Percentiles rank a stretch among this genome's conserved stretches.
phyloP scores from a whole-genome alignment of 495 filamentous ascomycete genomes.

The Podospora pseudocomata region DNA sequence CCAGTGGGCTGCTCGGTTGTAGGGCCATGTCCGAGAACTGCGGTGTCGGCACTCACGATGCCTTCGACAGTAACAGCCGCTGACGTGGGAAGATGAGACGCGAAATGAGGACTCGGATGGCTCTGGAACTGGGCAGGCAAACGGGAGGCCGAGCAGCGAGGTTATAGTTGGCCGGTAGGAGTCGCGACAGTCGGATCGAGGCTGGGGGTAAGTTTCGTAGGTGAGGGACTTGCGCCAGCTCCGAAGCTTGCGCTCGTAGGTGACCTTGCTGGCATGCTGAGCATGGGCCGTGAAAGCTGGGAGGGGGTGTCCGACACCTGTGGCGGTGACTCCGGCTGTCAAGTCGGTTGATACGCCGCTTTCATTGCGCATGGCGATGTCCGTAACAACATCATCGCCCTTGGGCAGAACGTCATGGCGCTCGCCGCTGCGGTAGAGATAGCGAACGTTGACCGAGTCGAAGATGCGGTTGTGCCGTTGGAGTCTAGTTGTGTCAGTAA shows the following conservation, averaged over 20 bases:
- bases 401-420: conserved; percentile 21
- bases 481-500: conserved; percentile 1
- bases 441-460: conserved; percentile 24
- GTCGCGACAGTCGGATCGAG: not conserved
- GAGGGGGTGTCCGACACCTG: conserved; percentile 7
- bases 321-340: conserved; percentile 12
- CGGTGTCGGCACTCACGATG: conserved; percentile 16
- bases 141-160: conserved; percentile 5
- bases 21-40: conserved; percentile 8
- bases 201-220: conserved; percentile 22
- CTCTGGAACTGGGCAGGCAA: not conserved
- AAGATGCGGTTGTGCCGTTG: conserved; percentile 24
- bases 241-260: conserved; percentile 24
- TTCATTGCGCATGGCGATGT: conserved; percentile 19
- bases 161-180: not conserved
- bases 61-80: conserved; percentile 15
- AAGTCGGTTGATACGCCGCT: conserved; percentile 11
- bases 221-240: conserved; percentile 26
- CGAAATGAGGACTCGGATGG: conserved; percentile 11
- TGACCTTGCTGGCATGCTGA: conserved; percentile 21
- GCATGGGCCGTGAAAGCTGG: conserved; percentile 24
- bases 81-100: conserved; percentile 17
- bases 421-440: conserved; percentile 26
- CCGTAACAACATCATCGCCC: conserved; percentile 16
- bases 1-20: conserved; percentile 27